Evolutionary conservation across 176 grass and related monocot species (phyloP), one percentile per base, ranked within the genome.

Genomic region (Musa itinerans): DNA sequence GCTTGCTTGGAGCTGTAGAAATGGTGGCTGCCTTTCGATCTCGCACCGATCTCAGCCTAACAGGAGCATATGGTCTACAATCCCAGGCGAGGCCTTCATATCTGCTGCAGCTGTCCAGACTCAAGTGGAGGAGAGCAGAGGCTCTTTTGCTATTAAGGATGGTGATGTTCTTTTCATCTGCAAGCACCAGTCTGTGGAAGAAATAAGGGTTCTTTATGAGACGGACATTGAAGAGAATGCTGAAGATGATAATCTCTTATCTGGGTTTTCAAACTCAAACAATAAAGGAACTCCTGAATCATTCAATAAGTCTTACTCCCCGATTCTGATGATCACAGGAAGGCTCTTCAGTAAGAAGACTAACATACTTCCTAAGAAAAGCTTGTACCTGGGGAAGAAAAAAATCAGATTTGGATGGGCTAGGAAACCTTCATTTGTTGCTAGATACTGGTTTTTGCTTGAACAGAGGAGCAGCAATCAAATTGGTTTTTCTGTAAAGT

Each of bases 81-180:
- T 92, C 9, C 89, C 89, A 9, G 87, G 93, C 16, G 78, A 88
- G 69, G 87, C 93, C 25, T 96, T 96, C 85, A 67, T 96, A 63
- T 92, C 89, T 11, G 89, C 79, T 6, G 93, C 81, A 2, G 78
- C 83, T 20, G 89, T 77, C 2, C 62, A 53, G 57, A 90, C 87
- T 52, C 76, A 84, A 65, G 87, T 82, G 11, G 87, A 84, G 56
- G 93, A 96, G 80, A 90, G 89, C 72, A 81, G 93, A 34, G 93
- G 89, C 11, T 96, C 93, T 11, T 92, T 96, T 72, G 83, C 79
- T n/a, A 79, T 96, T 75, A 76, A 81, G 10, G 93, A 96, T 67
- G 73, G 83, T 72, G 25, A 77, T 20, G 93, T 63, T 13, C 73
- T 34, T 51, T 87, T 90, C 74, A 81, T 90, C 71, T 91, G 89